Conservation (phyloP, 768 basidiomycete genomes). For the Steccherinum ochraceum region DNA sequence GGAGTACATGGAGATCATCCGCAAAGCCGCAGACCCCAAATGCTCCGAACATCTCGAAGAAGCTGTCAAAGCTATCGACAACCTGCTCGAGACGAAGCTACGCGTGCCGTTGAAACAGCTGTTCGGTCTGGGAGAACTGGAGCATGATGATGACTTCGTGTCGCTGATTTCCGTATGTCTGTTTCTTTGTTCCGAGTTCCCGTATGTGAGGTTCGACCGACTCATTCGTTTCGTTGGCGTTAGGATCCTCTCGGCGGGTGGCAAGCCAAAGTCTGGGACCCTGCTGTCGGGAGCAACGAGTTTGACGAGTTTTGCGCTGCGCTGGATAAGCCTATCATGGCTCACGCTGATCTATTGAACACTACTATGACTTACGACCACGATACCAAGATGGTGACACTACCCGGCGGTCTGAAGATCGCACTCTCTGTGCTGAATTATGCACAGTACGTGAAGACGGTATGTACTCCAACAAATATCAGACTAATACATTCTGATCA, state of each 20-base stretch:
- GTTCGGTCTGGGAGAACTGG: constrained; percentile 66
- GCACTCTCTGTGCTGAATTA: constrained; percentile 67
- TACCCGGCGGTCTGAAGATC: constrained; percentile 41
- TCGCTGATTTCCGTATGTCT: constrained; percentile 30
- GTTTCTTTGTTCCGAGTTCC: background rate
- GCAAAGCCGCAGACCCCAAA: constrained; percentile 54
- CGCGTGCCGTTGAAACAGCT: constrained; percentile 52
- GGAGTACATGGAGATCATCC: constrained; percentile 85
- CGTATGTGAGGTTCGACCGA: background rate
- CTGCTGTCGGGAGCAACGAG: constrained; percentile 47
- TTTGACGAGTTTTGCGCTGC: constrained; percentile 69
- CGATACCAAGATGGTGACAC: constrained; percentile 37
- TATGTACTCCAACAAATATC: constrained; percentile 15
- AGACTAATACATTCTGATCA: too few species aligned
- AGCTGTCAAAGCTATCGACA: constrained; percentile 55
- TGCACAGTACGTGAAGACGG: constrained; percentile 70
- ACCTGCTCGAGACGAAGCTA: constrained; percentile 37
- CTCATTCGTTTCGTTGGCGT: background rate
- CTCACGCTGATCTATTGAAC: constrained; percentile 19
- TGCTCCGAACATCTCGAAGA: constrained; percentile 56
- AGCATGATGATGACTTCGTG: constrained; percentile 75
- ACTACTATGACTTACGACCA: constrained; percentile 36
- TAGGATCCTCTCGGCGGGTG: constrained; percentile 62
- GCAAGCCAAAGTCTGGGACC: constrained; percentile 90
- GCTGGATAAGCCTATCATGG: constrained; percentile 40